These are phyloP conservation scores for Candida freyschussii DNA, from an alignment of 1,139 yeast genomes.

Conservation along the genomic window DNA sequence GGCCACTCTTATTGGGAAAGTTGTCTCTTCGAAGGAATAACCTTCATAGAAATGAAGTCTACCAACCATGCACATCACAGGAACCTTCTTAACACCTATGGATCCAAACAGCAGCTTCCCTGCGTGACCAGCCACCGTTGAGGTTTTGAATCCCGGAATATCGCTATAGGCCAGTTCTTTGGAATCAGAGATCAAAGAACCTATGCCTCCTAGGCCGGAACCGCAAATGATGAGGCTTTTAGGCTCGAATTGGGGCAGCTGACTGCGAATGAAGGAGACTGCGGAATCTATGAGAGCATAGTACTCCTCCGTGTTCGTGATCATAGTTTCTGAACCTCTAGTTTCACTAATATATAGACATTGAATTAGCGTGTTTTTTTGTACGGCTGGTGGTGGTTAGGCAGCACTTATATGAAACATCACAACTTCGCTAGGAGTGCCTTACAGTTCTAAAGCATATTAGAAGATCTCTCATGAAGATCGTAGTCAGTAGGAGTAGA, in stretches of 20 bases:
- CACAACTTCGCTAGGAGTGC: no score
- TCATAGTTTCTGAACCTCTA: no score
- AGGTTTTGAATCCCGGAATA: constrained; percentile 75
- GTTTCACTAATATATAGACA: no score
- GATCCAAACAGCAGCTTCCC: constrained; percentile 79
- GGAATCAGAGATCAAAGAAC: constrained; percentile 41
- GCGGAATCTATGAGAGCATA: constrained; percentile 17
- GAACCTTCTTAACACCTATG: constrained; percentile 63
- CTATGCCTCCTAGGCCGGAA: constrained; percentile 88
- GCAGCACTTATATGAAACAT: no score
- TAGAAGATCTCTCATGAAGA: no score
- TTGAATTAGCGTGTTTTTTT: no score
- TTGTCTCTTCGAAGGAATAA: constrained; percentile 70
- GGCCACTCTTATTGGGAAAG: constrained; percentile 81
- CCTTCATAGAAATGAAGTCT: constrained; percentile 92
- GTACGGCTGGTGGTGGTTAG: no score
- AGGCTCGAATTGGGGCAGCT: constrained; percentile 33
- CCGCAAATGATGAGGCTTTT: constrained; percentile 84
- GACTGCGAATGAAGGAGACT: constrained; percentile 11
- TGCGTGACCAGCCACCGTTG: constrained; percentile 89
- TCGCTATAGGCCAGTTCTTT: constrained; percentile 55
- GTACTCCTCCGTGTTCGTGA: constrained; percentile 9
- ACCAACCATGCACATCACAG: constrained; percentile 92
- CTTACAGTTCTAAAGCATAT: no score
- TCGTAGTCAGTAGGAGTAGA: no score